These are phyloP conservation scores for Pseudonitzschia multistriata DNA, from an alignment of 108 stramenopile genomes.

Conservation along the genomic window DNA sequence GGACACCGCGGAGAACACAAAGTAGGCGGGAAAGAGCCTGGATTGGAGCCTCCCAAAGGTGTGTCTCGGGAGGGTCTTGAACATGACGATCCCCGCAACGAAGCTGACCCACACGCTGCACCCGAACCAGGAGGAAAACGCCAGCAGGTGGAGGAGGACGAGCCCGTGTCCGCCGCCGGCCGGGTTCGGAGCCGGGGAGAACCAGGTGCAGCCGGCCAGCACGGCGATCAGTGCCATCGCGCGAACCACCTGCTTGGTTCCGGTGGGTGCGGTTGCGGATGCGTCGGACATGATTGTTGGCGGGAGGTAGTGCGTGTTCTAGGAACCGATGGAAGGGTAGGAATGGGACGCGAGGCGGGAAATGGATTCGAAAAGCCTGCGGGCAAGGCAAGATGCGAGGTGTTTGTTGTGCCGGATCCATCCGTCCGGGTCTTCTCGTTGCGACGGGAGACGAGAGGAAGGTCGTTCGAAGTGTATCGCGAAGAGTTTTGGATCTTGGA, in stretches of 20 bases:
- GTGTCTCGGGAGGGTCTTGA: slow-evolving; percentile 79
- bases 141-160: slow-evolving; percentile 55
- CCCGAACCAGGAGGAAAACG: slow-evolving; percentile 76
- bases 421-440: no score
- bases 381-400: no score
- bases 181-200: background rate
- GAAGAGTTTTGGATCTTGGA: no score
- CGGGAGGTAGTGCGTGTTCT: no score
- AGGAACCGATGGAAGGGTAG: background rate
- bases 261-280: slow-evolving; percentile 14
- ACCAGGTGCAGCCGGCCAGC: slow-evolving; percentile 7
- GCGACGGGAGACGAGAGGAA: no score
- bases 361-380: no score
- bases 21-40: slow-evolving; percentile 80
- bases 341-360: background rate
- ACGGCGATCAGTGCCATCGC: slow-evolving; percentile 1
- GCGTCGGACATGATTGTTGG: slow-evolving; percentile 12
- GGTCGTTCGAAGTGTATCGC: no score
- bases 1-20: slow-evolving; percentile 50
- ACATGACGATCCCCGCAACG: slow-evolving; percentile 78
- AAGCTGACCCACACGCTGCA: slow-evolving; percentile 74
- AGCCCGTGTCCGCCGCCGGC: background rate
- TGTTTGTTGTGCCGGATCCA: no score
- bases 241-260: slow-evolving; percentile 12
- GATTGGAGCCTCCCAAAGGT: slow-evolving; percentile 80